Percentiles rank a stretch among this genome's conserved stretches.
These are phyloP conservation scores for Diaporthe caulivora DNA, from an alignment of 2,329 filamentous ascomycete species.

Conservation along the genomic window DNA sequence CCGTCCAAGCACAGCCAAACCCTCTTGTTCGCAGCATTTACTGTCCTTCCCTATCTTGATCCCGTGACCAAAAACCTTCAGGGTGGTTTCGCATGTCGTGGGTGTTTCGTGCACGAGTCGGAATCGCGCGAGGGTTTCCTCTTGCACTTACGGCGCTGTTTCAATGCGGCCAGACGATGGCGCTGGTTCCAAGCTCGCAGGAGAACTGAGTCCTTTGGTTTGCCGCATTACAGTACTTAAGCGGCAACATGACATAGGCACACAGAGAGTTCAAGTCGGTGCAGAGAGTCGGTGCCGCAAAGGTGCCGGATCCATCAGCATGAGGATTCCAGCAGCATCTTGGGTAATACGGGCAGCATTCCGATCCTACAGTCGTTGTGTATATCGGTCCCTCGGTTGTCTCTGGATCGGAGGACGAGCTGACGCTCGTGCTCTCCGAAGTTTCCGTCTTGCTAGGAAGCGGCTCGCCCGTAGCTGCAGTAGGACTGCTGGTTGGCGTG, in stretches of 20 bases:
- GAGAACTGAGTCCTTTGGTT: not conserved
- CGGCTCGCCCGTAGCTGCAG: not conserved
- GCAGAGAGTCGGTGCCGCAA: constrained; percentile 6
- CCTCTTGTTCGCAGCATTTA: not conserved
- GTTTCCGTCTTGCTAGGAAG: constrained; percentile 5
- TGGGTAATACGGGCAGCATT: constrained; percentile 15
- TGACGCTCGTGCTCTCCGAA: not conserved
- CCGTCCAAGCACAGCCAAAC: not conserved
- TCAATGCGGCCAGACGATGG: not conserved
- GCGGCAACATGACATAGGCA: not conserved
- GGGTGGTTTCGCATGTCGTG: not conserved
- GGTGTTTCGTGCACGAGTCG: not conserved
- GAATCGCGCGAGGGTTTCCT: not conserved
- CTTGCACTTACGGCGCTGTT: not conserved
- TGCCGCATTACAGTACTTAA: too few species aligned
- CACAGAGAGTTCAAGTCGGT: not conserved
- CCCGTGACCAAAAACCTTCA: not conserved
- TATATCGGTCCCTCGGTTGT: constrained; percentile 2
- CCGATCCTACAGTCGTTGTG: not conserved
- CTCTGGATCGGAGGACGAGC: not conserved
- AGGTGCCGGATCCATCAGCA: constrained; percentile 2
- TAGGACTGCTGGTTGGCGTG: not conserved
- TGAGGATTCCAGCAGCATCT: constrained; percentile 10
- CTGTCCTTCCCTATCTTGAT: not conserved
- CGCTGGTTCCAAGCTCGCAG: not conserved